Evolutionary conservation across 2,329 filamentous ascomycete species (phyloP), one percentile per base, ranked within the genome.

Genomic region (Phyllosticta ampelicida): DNA sequence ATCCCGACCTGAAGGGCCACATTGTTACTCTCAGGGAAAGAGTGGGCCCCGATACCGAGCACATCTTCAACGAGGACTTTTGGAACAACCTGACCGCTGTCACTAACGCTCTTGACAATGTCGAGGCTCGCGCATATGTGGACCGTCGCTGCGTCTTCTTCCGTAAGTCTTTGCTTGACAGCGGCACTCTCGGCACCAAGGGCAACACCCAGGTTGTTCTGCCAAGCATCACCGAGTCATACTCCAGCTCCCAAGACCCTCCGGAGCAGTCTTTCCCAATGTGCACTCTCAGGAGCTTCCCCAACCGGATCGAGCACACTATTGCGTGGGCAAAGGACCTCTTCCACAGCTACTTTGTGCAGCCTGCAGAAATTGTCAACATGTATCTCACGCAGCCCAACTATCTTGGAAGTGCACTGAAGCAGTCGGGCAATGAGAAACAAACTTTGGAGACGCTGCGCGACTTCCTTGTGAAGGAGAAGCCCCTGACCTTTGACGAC

Each of bases 181-280:
- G 91, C 70, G 94, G 94, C 63, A 99, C 94, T 36, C 83, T 99
- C n/a, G 94, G 94, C 55, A 97, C 95, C 60, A 99, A 99, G 80
- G 94, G 94, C 68, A 99, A 99, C 76, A 96, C 90, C 6, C 94
- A 99, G 70, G 94, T 99, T 60, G 85, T 99, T 53, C 81, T 99
- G 59, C 95, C 94, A 10, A 82, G 84, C 65, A 77, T 96, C 62
- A 97, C 94, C 0, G 95, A 99, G 74, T 97, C 94, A 0, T 99
- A 99, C 77, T 96, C 94, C 0, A 90, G 86, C 67, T 97, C 94
- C 19, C 92, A 96, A 71, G 95, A 99, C 71, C 94, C 94, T 1
- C 94, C 94, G 0, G 95, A 99, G 79, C 90, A 96, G 77, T 95
- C 94, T 0, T 97, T 99, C 80, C 94, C 94, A 0, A 97, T 97